Conservation (phyloP, 176 grass and related monocot species). For the Eremochloa ophiuroides region DNA sequence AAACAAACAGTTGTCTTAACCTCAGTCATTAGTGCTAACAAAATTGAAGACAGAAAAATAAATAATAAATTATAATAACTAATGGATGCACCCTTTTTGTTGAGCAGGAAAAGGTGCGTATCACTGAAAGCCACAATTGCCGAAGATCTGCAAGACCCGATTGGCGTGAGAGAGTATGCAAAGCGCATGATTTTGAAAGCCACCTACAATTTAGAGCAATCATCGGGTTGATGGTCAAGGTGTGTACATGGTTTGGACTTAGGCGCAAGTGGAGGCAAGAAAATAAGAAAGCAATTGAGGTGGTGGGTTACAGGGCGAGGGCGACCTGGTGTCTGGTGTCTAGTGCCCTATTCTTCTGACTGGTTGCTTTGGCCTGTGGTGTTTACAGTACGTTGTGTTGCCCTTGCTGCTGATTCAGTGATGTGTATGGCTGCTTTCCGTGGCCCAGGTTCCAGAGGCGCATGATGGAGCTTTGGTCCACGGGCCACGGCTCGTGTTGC, state of each 20-base stretch:
- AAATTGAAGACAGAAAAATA: not conserved
- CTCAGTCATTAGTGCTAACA: not conserved
- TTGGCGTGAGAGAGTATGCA: not conserved
- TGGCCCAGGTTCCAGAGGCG: not conserved
- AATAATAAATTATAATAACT: not conserved
- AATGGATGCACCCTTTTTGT: not conserved
- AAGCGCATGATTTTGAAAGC: not conserved
- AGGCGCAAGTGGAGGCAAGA: not conserved
- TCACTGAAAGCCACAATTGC: not conserved
- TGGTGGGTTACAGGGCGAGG: not conserved
- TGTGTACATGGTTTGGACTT: not conserved
- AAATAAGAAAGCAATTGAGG: not conserved
- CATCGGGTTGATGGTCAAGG: not conserved
- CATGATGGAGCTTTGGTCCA: not conserved
- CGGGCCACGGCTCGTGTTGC: not conserved
- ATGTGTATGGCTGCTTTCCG: not conserved
- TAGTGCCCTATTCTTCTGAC: not conserved
- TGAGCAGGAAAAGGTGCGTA: not conserved
- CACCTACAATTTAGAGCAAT: not conserved
- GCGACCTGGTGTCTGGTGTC: not conserved
- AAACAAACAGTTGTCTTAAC: not conserved
- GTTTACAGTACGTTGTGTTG: no score
- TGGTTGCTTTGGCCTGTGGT: not conserved
- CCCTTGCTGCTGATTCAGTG: no score
- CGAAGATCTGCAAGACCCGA: not conserved